A percentile compares a stretch with the other conserved stretches of the same genome.
These are phyloP conservation scores for Stephanodiscus triporus DNA, from an alignment of 108 stramenopile species.

Conservation along the genomic window DNA sequence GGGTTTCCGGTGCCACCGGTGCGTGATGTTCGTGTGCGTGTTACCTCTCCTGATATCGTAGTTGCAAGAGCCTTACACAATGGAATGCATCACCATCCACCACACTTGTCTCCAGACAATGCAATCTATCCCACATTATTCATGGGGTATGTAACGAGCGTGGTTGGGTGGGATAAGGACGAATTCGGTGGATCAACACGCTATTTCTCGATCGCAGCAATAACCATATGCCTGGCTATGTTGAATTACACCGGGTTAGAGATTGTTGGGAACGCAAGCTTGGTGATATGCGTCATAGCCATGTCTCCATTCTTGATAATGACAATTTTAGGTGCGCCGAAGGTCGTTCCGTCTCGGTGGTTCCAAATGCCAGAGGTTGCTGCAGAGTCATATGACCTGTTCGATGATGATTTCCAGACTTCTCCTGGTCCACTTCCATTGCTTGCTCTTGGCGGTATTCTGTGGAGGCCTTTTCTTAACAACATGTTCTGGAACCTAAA, in stretches of 20 bases:
- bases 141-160: constrained; percentile 31
- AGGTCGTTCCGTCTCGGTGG: constrained; percentile 85
- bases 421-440: constrained; percentile 49
- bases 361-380: constrained; percentile 63
- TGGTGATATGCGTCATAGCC: constrained; percentile 73
- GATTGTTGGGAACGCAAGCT: constrained; percentile 83
- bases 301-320: constrained; percentile 54
- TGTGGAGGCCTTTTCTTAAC: constrained; percentile 92
- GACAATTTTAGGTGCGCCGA: constrained; percentile 64
- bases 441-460: constrained; percentile 64
- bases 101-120: constrained; percentile 27
- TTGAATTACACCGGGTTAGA: constrained; percentile 89
- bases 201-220: constrained; percentile 41
- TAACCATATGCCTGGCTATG: constrained; percentile 72
- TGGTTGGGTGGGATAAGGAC: constrained; percentile 19
- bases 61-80: no score
- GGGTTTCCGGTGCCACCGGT: constrained; percentile 86
- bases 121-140: constrained; percentile 43
- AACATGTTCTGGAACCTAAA: constrained; percentile 97
- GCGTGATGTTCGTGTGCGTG: not conserved
- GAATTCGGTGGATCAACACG: constrained; percentile 17
- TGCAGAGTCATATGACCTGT: constrained; percentile 23
- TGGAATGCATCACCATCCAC: not conserved
- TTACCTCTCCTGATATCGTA: not conserved
- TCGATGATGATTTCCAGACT: constrained; percentile 55